Base-by-base conservation (phyloP, 2,329 filamentous ascomycete species). In the Arthrobotrys sphaeroides region DNA sequence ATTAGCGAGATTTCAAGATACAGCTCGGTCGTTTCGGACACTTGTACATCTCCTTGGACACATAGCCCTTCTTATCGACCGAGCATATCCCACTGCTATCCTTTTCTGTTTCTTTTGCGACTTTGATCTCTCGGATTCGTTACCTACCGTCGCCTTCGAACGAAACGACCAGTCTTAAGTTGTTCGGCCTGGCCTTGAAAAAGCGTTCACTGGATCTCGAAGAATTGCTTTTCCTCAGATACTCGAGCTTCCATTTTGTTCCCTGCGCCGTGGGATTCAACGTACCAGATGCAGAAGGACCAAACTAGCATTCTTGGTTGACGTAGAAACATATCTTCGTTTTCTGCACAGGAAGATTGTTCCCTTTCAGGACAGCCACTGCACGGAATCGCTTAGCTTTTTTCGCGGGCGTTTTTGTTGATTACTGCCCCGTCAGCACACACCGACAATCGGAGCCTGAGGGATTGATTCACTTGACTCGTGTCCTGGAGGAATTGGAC, bases 241-340 rank as follows among this genome's bases (percentile, higher is more conserved):
- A 24, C n/a, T 40, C 31, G 62, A 67, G 24, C 42, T 67, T 62
- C 43, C 33, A 57, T 67, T 62, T 62, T 47, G 53, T 47, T 62
- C 45, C 22, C 55, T 42, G 45, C 47, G n/a, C 49, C 36, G 53
- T 68, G 53, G 69, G 62, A 74, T 57, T 24, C 47, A 31, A 24
- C 24, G 36, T 59, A 42, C 55, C 70, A 74, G 62, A 74, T 74
- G 70, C 70, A 68, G 70, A 61, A 74, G 57, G 62, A 67, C 70
- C 70, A 68, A 67, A 74, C 55, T 67, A 24, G 70, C 70, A 74
- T 74, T 74, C 55, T 74, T 67, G 61, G 62, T 74, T 74, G 70
- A 74, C 62, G 62, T 59, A 70, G 51, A 67, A 74, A 60, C 36
- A 31, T 45, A 38, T 61, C 33, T 62, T 45, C 31, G 36, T 57